Evolutionary conservation across 164 flowering plant genomes (phyloP).

Genomic region (Euptelea pleiosperma): DNA sequence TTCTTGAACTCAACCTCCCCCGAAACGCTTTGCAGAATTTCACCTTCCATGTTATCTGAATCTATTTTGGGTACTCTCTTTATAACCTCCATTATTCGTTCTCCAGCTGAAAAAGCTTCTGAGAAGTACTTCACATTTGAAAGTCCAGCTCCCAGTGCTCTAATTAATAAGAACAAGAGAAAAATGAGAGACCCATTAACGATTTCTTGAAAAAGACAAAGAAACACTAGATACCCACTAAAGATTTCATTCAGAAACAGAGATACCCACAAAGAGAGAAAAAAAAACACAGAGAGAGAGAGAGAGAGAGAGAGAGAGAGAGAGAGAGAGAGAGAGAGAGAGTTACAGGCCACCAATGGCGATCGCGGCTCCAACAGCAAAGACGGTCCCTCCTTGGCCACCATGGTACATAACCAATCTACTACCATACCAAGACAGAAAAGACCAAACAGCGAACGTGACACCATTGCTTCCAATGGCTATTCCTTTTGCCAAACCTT

Average conservation of each 20-base stretch:
- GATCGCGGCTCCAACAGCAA: conserved; percentile 63
- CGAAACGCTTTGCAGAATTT: conserved; percentile 34
- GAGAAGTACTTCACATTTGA: conserved; percentile 71
- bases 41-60: conserved; percentile 64
- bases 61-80: conserved; percentile 71
- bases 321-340: too few relatives aligned
- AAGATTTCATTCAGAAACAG: too few relatives aligned
- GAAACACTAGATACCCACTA: too few relatives aligned
- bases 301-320: too few relatives aligned
- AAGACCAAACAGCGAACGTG: conserved; percentile 72
- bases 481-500: conserved; percentile 80
- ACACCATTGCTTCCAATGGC: conserved; percentile 83
- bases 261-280: too few relatives aligned
- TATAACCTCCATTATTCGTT: conserved; percentile 65
- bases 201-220: too few relatives aligned
- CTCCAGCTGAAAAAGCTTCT: conserved; percentile 68
- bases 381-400: conserved; percentile 71
- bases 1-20: conserved; percentile 72
- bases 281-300: too few relatives aligned
- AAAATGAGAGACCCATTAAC: not conserved
- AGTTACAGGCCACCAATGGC: conserved; percentile 83
- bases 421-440: conserved; percentile 75
- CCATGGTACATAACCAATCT: conserved; percentile 73
- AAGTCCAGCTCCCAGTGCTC: conserved; percentile 67
- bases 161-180: conserved; percentile 16